Conservation (phyloP, 371 early-diverging fungal species). For the Dinochytrium kinnereticum region DNA sequence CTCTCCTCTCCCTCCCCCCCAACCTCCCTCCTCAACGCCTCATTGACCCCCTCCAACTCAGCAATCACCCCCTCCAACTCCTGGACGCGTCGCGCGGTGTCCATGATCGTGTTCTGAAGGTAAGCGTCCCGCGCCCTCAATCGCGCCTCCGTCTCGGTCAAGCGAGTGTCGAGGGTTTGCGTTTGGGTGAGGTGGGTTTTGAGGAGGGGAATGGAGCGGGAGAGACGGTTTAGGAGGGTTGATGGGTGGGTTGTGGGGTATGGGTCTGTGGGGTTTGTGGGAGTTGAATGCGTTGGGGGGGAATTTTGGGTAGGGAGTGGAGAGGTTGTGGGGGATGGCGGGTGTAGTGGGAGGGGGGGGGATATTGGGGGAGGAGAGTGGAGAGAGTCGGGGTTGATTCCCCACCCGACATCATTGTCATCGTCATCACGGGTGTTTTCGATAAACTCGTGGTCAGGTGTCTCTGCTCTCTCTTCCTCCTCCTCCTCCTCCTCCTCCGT, state of each 20-base stretch:
- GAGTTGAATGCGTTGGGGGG: too few species aligned
- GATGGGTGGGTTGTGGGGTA: not conserved
- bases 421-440: not conserved
- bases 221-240: not conserved
- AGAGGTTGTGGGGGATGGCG: not conserved
- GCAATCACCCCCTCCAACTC: constrained; percentile 37
- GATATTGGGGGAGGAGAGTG: not conserved
- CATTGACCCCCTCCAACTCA: constrained; percentile 36
- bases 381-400: not conserved
- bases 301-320: too few species aligned
- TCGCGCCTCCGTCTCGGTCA: constrained; percentile 33
- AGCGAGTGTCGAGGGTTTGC: not conserved
- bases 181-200: not conserved
- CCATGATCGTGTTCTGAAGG: constrained; percentile 48
- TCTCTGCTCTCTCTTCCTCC: not conserved
- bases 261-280: not conserved
- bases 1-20: constrained; percentile 2
- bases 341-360: not conserved
- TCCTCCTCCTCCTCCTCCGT: not conserved
- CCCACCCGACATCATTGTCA: constrained; percentile 1
- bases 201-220: constrained; percentile 8
- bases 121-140: constrained; percentile 43
- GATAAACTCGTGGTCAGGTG: not conserved
- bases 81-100: constrained; percentile 41
- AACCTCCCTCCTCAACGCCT: constrained; percentile 31